phyloP scores from a whole-genome alignment of 1,284 basidiomycete genomes.

The Heterobasidion irregulare region DNA sequence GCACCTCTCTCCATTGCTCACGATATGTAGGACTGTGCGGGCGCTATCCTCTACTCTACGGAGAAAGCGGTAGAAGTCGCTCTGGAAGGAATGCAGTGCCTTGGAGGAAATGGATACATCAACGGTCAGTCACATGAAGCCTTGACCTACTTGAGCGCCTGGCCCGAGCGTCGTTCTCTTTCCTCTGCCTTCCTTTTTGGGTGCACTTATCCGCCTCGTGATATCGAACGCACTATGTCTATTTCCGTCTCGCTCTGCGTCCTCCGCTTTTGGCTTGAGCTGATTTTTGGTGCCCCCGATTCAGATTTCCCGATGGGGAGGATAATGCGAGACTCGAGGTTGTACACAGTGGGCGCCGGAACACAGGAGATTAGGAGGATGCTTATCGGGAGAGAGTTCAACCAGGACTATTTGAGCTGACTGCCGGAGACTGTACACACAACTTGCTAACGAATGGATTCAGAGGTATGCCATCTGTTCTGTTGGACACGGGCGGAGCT shows the following conservation, averaged over 20 bases:
- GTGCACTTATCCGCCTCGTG: background rate
- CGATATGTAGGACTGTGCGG: slow-evolving; percentile 74
- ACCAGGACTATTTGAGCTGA: slow-evolving; percentile 49
- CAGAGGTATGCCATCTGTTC: too few species aligned
- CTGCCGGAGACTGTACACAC: background rate
- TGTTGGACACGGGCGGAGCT: too few species aligned
- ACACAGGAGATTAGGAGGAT: slow-evolving; percentile 89
- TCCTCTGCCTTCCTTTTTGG: too few species aligned
- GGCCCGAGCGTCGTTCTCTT: too few species aligned
- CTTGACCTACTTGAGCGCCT: background rate
- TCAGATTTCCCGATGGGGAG: slow-evolving; percentile 84
- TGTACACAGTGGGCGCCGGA: slow-evolving; percentile 89
- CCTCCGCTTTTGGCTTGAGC: background rate
- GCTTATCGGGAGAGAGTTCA: slow-evolving; percentile 87
- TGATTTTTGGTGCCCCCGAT: background rate
- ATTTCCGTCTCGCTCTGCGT: background rate
- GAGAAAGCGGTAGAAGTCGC: slow-evolving; percentile 89
- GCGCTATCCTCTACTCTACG: slow-evolving; percentile 86
- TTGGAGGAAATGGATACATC: slow-evolving; percentile 91
- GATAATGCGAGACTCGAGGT: slow-evolving; percentile 74
- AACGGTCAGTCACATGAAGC: slow-evolving; percentile 47
- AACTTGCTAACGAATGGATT: background rate
- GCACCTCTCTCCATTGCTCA: background rate
- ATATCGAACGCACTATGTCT: background rate
- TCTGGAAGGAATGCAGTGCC: slow-evolving; percentile 84